A percentile compares a stretch with the other conserved stretches of the same genome.
phyloP scores from a whole-genome alignment of 768 basidiomycete genomes.

The Hygrophorus pudorinus region DNA sequence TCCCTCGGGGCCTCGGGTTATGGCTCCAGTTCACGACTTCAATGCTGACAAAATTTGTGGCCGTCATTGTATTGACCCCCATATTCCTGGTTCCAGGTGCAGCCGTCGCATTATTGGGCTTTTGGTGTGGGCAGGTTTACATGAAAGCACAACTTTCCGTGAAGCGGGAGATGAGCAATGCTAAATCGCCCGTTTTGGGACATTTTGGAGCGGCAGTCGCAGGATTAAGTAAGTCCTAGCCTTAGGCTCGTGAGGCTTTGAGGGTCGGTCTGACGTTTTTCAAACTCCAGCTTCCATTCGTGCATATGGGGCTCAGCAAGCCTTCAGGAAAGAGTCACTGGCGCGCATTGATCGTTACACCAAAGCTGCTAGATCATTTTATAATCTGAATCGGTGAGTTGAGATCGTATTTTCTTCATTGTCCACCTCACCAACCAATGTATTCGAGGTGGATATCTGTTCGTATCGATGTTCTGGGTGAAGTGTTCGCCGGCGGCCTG shows the following conservation, averaged over 20 bases:
- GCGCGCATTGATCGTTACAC: constrained; percentile 46
- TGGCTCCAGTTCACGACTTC: constrained; percentile 20
- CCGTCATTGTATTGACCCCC: constrained; percentile 35
- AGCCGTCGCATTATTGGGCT: constrained; percentile 31
- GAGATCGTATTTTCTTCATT: constrained; percentile 11
- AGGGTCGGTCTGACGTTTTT: background rate
- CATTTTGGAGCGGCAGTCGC: constrained; percentile 46
- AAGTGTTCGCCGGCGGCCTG: constrained; percentile 41
- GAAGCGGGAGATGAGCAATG: constrained; percentile 38
- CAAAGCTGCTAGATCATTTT: constrained; percentile 35
- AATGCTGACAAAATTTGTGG: constrained; percentile 33
- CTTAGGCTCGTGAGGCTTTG: background rate
- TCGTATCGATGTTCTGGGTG: constrained; percentile 49
- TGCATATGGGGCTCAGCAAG: constrained; percentile 50
- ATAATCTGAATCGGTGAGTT: constrained; percentile 34
- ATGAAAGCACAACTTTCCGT: constrained; percentile 37
- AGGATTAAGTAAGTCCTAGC: constrained; percentile 33
- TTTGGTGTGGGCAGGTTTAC: constrained; percentile 33
- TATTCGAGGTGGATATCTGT: constrained; percentile 26
- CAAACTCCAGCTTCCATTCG: constrained; percentile 39
- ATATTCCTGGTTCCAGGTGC: constrained; percentile 37
- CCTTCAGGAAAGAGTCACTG: constrained; percentile 34
- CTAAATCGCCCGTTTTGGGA: constrained; percentile 22
- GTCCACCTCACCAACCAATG: constrained; percentile 40
- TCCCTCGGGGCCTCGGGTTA: constrained; percentile 19